Percentiles rank a stretch among this genome's conserved stretches.
These are phyloP conservation scores for Beauveria asiatica DNA, from an alignment of 2,329 filamentous ascomycete species.

Conservation along the genomic window DNA sequence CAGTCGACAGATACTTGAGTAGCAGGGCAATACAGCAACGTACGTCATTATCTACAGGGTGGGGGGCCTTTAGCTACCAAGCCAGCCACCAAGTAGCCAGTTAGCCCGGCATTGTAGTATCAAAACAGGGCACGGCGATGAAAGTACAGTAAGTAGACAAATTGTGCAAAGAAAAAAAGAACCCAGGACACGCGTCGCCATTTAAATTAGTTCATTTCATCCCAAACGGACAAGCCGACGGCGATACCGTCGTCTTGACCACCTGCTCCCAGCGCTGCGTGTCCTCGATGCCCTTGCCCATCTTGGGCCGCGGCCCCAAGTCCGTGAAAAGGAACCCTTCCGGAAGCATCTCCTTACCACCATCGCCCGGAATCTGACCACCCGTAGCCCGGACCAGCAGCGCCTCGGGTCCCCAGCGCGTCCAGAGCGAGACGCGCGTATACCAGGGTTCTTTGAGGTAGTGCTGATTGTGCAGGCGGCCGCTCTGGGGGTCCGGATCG, in stretches of 20 bases:
- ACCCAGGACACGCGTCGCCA: background rate
- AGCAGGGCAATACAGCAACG: background rate
- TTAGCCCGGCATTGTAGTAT: too few relatives aligned
- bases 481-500: slow-evolving; percentile 43
- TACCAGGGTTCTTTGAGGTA: slow-evolving; percentile 62
- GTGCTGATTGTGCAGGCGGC: slow-evolving; percentile 38
- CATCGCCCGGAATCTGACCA: slow-evolving; percentile 37
- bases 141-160: too few relatives aligned
- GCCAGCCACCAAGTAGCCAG: too few relatives aligned
- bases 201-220: background rate
- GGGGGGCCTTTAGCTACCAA: too few relatives aligned
- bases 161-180: too few relatives aligned
- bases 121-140: too few relatives aligned
- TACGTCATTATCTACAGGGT: too few relatives aligned
- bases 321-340: slow-evolving; percentile 49
- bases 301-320: slow-evolving; percentile 50
- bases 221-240: slow-evolving; percentile 36
- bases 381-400: slow-evolving; percentile 37
- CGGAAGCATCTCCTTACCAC: slow-evolving; percentile 30
- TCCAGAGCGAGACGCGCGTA: slow-evolving; percentile 48
- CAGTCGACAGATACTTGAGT: too few relatives aligned
- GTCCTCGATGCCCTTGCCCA: slow-evolving; percentile 36
- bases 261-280: slow-evolving; percentile 29
- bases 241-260: slow-evolving; percentile 23
- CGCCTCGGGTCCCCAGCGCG: slow-evolving; percentile 51